Base-by-base conservation (phyloP, 179 eudicot species). In the Actinidia arguta region DNA sequence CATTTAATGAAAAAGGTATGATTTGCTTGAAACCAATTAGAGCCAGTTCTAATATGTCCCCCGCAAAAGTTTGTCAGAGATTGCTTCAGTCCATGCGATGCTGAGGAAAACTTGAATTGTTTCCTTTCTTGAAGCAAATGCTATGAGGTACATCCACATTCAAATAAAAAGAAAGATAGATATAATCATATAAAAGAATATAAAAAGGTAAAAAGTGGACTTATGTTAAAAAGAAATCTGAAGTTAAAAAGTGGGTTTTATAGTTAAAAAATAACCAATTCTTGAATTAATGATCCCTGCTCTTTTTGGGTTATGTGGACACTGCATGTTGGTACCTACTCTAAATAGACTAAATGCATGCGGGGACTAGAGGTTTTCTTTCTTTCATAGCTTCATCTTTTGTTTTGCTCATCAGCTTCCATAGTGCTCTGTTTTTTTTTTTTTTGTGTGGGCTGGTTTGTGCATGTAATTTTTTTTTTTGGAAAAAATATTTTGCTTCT, bases 401-500 rank as follows among this genome's bases (percentile, higher is more conserved):
- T 55, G 39, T 75, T 42, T 75, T 17, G n/a, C 78, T 39, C 27
- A 52, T 52, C 42, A 36, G 55, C 47, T 31, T 42, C 48, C 78
- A 54, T 22, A 20, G 63, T 55, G 67, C 20, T 58, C 44, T 42
- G 18, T 56, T 46, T 62, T n/a, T n/a, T n/a, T n/a, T n/a, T n/a
- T n/a, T n/a, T n/a, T n/a, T n/a, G n/a, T n/a, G n/a, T n/a, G 80
- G 16, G 44, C 7, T 44, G 80, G 16, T 61, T 44, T 46, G 11
- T 77, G 44, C 22, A 27, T 14, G 71, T 20, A 24, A 24, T 39
- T 67, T n/a, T 64, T 31, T 31, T 66, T 16, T 13, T 12, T 54
- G 25, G 47, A 73, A n/a, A n/a, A n/a, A n/a, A 73, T 46, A 36
- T 74, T 18, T 78, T 68, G 58, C 82, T 73, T 47, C 48, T 22